These are phyloP conservation scores for Aspergillus hancockii DNA, from an alignment of 495 filamentous ascomycete species.

Conservation along the genomic window DNA sequence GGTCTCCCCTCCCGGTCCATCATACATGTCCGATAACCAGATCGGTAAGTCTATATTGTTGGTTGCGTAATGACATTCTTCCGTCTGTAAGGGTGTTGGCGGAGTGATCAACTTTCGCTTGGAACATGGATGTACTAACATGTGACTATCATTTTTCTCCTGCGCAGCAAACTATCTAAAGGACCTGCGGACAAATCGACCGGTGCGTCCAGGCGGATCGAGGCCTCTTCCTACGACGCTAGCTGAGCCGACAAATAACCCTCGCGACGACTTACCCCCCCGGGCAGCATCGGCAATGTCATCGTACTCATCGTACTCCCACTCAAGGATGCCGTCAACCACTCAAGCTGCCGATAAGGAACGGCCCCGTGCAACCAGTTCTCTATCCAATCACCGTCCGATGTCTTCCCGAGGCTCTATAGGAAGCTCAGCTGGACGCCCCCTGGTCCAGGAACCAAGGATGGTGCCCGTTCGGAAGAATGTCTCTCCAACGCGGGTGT, in stretches of 20 bases:
- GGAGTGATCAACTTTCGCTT: slow-evolving; percentile 17
- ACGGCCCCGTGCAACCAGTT: slow-evolving; percentile 48
- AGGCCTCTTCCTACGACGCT: slow-evolving; percentile 64
- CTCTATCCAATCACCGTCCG: slow-evolving; percentile 50
- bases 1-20: slow-evolving; percentile 70
- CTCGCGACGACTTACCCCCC: slow-evolving; percentile 41
- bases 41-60: slow-evolving; percentile 63
- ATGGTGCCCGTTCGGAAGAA: slow-evolving; percentile 38
- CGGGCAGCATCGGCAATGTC: slow-evolving; percentile 51
- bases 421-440: slow-evolving; percentile 38
- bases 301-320: slow-evolving; percentile 37
- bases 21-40: slow-evolving; percentile 85
- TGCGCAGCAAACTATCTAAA: slow-evolving; percentile 69
- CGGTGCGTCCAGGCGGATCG: slow-evolving; percentile 75
- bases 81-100: slow-evolving; percentile 10
- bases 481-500: slow-evolving; percentile 43
- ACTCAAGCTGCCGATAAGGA: slow-evolving; percentile 20
- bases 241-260: slow-evolving; percentile 36
- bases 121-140: not conserved
- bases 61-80: slow-evolving; percentile 26
- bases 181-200: slow-evolving; percentile 75
- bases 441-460: slow-evolving; percentile 46
- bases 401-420: slow-evolving; percentile 36
- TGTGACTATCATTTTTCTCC: slow-evolving; percentile 18
- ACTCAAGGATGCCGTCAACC: slow-evolving; percentile 18